Conservation (phyloP, 148 eudicot genomes). For the Hydrangea macrophylla region DNA sequence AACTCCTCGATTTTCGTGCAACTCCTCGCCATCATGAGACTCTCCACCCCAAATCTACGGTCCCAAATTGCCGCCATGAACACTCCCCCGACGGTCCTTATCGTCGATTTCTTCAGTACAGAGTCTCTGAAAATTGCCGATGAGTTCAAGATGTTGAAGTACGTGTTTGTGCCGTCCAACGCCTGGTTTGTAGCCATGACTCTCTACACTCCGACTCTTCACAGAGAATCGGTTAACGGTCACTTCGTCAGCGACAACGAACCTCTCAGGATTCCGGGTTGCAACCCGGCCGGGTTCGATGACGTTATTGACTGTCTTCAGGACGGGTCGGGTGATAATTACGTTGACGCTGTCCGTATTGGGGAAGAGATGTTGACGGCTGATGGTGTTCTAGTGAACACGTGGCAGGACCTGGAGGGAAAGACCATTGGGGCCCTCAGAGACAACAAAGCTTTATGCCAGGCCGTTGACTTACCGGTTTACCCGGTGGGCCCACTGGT, state of each 20-base stretch:
- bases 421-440: background rate
- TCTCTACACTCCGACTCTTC: slow-evolving; percentile 13
- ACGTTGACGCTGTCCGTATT: background rate
- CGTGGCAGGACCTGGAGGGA: background rate
- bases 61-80: slow-evolving; percentile 8
- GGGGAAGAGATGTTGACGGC: background rate
- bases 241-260: slow-evolving; percentile 14
- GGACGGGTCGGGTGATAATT: background rate
- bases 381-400: background rate
- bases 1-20: background rate
- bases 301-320: background rate
- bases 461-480: background rate
- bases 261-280: slow-evolving; percentile 24
- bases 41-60: background rate
- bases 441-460: background rate
- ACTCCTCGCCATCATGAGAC: background rate
- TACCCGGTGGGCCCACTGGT: background rate
- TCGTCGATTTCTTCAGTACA: slow-evolving; percentile 20
- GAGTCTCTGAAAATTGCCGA: slow-evolving; percentile 14
- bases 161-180: slow-evolving; percentile 12
- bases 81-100: slow-evolving; percentile 21
- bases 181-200: slow-evolving; percentile 21
- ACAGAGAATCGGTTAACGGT: slow-evolving; percentile 20
- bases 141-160: slow-evolving; percentile 20
- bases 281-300: background rate